phyloP scores from a whole-genome alignment of 2,329 filamentous ascomycete genomes.

The Botrytis porri region DNA sequence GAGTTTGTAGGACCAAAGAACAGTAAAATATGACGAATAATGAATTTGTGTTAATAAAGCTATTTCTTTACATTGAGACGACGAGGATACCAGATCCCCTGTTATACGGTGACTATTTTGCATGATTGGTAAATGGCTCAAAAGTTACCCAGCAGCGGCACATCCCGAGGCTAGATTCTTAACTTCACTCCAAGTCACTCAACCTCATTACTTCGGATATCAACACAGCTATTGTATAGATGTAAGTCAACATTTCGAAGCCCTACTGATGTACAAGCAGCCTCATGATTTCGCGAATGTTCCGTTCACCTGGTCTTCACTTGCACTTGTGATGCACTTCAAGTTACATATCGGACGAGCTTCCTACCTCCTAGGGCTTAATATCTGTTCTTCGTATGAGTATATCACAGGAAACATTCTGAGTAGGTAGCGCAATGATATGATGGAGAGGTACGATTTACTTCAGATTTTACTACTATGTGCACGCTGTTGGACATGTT shows the following conservation, averaged over 20 bases:
- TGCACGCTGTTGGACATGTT: background rate
- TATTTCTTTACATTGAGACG: background rate
- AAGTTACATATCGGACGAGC: background rate
- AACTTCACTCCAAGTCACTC: conserved; percentile 1
- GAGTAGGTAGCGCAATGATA: background rate
- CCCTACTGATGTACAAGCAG: background rate
- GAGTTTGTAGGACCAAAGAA: background rate
- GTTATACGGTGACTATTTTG: conserved; percentile 19
- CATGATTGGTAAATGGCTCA: background rate
- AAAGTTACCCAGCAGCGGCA: background rate
- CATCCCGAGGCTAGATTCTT: conserved; percentile 9
- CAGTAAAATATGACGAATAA: background rate
- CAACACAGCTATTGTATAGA: background rate
- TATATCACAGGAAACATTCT: background rate
- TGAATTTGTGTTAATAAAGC: conserved; percentile 3
- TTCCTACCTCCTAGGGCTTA: background rate
- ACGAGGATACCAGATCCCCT: conserved; percentile 17
- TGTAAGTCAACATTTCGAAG: too few species aligned
- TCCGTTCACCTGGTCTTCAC: background rate
- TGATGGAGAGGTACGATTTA: background rate
- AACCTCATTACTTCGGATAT: background rate
- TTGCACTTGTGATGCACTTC: background rate
- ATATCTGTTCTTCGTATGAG: background rate
- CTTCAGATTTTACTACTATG: background rate
- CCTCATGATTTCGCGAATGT: too few species aligned